Percentiles rank a stretch among this genome's conserved stretches.
Evolutionary conservation across 1,139 yeast genomes (phyloP).

Genomic region (Debaryomyces udenii): DNA sequence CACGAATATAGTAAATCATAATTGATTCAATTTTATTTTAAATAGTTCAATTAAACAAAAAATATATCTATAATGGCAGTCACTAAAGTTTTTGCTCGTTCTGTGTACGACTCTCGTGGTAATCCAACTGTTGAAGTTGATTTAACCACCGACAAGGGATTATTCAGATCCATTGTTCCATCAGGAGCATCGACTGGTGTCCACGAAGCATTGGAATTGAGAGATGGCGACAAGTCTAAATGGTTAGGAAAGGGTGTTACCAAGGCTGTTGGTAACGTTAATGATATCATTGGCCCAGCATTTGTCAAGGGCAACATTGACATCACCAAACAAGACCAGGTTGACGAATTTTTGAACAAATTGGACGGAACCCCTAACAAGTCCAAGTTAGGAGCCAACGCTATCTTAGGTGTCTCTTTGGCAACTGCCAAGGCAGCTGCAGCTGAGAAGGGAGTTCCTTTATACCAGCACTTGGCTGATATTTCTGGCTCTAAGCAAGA

Average conservation of each 20-base stretch:
- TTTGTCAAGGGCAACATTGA: slow-evolving; percentile 66
- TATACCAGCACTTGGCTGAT: slow-evolving; percentile 76
- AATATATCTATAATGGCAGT: slow-evolving; percentile 24
- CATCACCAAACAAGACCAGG: slow-evolving; percentile 69
- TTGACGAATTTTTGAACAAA: slow-evolving; percentile 69
- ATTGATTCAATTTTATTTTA: slow-evolving; percentile 5
- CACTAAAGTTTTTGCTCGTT: slow-evolving; percentile 73
- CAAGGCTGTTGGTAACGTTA: slow-evolving; percentile 85
- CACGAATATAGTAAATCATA: not conserved
- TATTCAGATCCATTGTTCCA: slow-evolving; percentile 86
- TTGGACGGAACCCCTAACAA: slow-evolving; percentile 90
- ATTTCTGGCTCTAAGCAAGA: slow-evolving; percentile 57
- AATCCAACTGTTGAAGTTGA: slow-evolving; percentile 95
- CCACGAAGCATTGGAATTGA: slow-evolving; percentile 87
- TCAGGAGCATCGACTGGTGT: slow-evolving; percentile 92
- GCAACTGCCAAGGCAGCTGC: slow-evolving; percentile 90
- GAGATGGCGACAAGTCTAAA: slow-evolving; percentile 85
- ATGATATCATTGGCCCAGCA: slow-evolving; percentile 81
- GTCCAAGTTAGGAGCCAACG: slow-evolving; percentile 87
- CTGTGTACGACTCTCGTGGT: slow-evolving; percentile 94
- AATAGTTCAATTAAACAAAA: slow-evolving; percentile 5
- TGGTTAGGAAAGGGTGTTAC: slow-evolving; percentile 92
- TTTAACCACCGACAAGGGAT: slow-evolving; percentile 75
- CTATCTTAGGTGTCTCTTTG: slow-evolving; percentile 85
- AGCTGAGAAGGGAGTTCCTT: slow-evolving; percentile 78